These are phyloP conservation scores for Heteromeles arbutifolia DNA, from an alignment of 306 rosid genomes.

Conservation along the genomic window DNA sequence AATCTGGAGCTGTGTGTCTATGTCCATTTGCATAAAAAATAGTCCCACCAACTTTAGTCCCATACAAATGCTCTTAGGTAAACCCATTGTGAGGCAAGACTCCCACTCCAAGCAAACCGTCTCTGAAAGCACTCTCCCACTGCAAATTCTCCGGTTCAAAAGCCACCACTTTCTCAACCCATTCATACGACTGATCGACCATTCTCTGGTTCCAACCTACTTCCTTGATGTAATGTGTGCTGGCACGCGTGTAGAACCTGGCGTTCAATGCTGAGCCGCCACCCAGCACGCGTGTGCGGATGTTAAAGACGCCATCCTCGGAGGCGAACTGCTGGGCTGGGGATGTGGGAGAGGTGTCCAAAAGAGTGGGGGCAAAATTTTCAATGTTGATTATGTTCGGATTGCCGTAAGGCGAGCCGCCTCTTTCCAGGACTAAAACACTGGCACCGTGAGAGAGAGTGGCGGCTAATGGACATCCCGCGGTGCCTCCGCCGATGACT, in stretches of 20 bases:
- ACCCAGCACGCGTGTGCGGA: constrained; percentile 46
- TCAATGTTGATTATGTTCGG: constrained; percentile 33
- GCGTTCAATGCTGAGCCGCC: constrained; percentile 73
- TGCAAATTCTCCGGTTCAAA: constrained; percentile 43
- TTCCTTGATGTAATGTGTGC: constrained; percentile 22
- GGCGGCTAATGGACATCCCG: constrained; percentile 83
- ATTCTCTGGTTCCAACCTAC: constrained; percentile 42
- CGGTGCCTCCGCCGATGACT: constrained; percentile 72
- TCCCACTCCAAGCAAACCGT: constrained; percentile 55
- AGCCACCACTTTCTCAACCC: constrained; percentile 58
- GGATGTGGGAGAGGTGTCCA: constrained; percentile 43
- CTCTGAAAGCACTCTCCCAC: constrained; percentile 60
- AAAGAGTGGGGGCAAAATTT: constrained; percentile 31
- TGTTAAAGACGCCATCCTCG: constrained; percentile 47
- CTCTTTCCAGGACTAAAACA: constrained; percentile 61
- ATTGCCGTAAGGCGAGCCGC: constrained; percentile 62
- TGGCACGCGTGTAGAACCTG: constrained; percentile 56
- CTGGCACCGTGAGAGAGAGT: constrained; percentile 56
- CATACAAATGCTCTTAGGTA: constrained; percentile 45
- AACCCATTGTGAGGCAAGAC: constrained; percentile 59
- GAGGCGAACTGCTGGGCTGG: constrained; percentile 61
- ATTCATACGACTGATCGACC: constrained; percentile 41
- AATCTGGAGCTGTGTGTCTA: constrained; percentile 73
- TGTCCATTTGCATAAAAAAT: constrained; percentile 51
- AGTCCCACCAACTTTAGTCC: constrained; percentile 70